Evolutionary conservation across 2,329 filamentous ascomycete genomes (phyloP), one percentile per base, ranked within the genome.

Genomic region (Trichoderma atroviride): DNA sequence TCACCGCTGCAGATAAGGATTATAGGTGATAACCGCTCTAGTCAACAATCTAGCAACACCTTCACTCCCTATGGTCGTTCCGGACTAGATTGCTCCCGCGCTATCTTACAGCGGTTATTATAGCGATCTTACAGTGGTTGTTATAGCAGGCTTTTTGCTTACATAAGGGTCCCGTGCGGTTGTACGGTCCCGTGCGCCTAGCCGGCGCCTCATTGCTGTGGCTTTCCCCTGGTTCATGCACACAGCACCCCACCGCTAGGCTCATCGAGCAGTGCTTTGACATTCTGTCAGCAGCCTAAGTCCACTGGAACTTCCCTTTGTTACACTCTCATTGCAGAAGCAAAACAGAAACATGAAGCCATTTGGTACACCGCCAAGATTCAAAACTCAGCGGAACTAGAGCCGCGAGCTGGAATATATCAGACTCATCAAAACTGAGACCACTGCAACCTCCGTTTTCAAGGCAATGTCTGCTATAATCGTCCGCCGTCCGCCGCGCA

Each of bases 401-500:
- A 33, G 33, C 33, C 10, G 10, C 33, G 33, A 53, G 1, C n/a
- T 19, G 22, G 9, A 50, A 22, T 22, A 22, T 2, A 22, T 50
- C n/a, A 50, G n/a, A 22, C 6, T 13, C 0, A 4, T 10, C 40
- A 19, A 43, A 19, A 4, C 22, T 24, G 47, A 24, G 47, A 2
- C n/a, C 2, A 2, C 47, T 24, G 4, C n/a, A 50, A 13, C 47
- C 37, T 19, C 13, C 10, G 16, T 27, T 16, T 27, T 11, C 27
- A 19, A 0, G 2, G 11, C 6, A 4, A 66, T 66, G 63, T 50
- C 63, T 14, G 16, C 63, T 6, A 35, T 35, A 6, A 11, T 16
- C 16, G 33, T 31, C 33, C 66, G 50, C 47, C 57, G 66, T 6
- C 57, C 53, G 27, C 58, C 66, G 31, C 66, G 66, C 35, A 68